Base-by-base conservation (phyloP, 116 monocot species). In the Dioscorea cayenensis region DNA sequence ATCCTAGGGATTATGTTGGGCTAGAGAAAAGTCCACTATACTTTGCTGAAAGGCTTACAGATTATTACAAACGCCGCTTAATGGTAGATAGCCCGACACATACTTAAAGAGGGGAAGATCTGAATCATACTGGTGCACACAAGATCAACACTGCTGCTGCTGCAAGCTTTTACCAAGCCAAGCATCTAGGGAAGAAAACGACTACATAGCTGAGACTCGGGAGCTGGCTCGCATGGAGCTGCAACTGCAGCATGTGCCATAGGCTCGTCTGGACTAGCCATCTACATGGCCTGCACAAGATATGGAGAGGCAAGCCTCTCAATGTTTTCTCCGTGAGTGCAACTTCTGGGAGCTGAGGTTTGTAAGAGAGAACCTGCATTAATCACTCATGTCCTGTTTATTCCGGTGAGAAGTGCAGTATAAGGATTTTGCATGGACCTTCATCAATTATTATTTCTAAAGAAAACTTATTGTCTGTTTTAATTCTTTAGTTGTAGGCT, bases 281-380 rank as follows among this genome's bases (percentile, higher is more conserved):
- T 95, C 20, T 95, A 95, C 70, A 95, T 95, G 95, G 95, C 92
- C 75, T 87, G n/a, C 92, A 3, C 90, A 92, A 71, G 95, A 95
- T 80, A 95, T 95, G 95, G 92, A 89, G 77, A 84, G 93, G 63
- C 95, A 95, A n/a, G 60, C 72, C 95, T 17, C 85, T 92, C 28
- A 95, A 95, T 79, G 95, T 95, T 37, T 89, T n/a, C n/a, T 90
- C 72, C 81, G 92, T 5, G n/a, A n/a, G 92, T 95, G 95, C 81
- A 78, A 58, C 92, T 95, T 84, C 90, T 95, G 51, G 95, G 95
- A 5, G 95, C 90, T 68, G 92, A 92, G 95, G 95, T 95, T 61
- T 77, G 83, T 72, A 43, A n/a, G n/a, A 43, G 43, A 43, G 43
- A 43, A 43, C 43, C 11, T 43, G 43, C 12, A 43, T 43, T 43